Percentiles rank a stretch among this genome's conserved stretches.
Evolutionary conservation across 169 alveolate species (phyloP).

Genomic region (Cryptosporidium sp.): DNA sequence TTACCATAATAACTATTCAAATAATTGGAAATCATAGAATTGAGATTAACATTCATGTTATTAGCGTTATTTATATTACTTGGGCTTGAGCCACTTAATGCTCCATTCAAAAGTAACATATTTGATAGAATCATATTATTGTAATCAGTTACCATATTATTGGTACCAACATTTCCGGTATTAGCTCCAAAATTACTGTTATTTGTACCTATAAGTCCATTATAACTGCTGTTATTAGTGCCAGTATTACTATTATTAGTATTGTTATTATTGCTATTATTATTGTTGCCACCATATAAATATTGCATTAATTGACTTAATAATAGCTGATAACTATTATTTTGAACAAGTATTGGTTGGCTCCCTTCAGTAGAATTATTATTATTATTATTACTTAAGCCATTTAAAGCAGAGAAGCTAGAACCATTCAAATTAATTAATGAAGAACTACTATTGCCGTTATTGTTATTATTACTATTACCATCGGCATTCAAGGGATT

Average conservation of each 20-base stretch:
- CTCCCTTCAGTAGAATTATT: not conserved
- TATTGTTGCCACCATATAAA: not conserved
- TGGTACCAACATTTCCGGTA: not conserved
- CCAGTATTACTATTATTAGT: not conserved
- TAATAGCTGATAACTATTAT: not conserved
- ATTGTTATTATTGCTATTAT: not conserved
- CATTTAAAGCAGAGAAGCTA: not conserved
- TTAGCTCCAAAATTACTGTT: not conserved
- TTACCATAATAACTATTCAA: not conserved
- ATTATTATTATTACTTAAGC: not conserved
- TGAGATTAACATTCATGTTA: not conserved
- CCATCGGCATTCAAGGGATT: not conserved
- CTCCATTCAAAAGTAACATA: not conserved
- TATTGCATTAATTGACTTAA: not conserved
- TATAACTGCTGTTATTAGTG: not conserved
- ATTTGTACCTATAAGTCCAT: not conserved
- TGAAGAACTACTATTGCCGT: constrained; percentile 1
- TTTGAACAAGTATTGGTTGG: not conserved
- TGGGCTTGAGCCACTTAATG: not conserved
- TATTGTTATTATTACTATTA: not conserved
- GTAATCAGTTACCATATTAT: not conserved
- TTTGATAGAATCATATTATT: not conserved
- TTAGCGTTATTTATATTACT: not conserved
- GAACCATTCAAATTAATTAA: constrained; percentile 1
- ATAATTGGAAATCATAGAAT: constrained; percentile 10